These are phyloP conservation scores for Eutrema salsugineum DNA, from an alignment of 441 rosid genomes.

Conservation along the genomic window DNA sequence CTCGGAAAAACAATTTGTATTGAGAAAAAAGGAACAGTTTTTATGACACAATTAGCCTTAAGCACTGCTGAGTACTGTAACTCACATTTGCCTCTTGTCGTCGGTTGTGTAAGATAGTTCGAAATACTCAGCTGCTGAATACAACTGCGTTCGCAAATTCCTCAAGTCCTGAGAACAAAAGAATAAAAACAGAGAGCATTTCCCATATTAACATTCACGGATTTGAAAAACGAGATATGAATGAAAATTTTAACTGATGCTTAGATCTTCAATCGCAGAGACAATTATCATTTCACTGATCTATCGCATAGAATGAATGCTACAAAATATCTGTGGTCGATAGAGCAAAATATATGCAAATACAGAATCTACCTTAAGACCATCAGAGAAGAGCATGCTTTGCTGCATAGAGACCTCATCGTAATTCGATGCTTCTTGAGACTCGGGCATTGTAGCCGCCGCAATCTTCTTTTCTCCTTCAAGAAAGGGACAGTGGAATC, in stretches of 20 bases:
- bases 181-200: background rate
- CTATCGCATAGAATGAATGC: background rate
- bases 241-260: too few species aligned
- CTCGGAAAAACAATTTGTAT: background rate
- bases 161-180: constrained; percentile 65
- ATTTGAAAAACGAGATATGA: too few species aligned
- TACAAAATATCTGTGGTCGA: background rate
- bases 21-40: background rate
- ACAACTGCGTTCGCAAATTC: constrained; percentile 75
- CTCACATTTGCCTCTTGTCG: constrained; percentile 87
- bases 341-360: background rate
- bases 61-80: constrained; percentile 2
- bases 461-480: constrained; percentile 39
- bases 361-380: constrained; percentile 64
- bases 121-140: constrained; percentile 96
- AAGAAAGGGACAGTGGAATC: background rate
- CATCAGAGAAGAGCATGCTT: constrained; percentile 86
- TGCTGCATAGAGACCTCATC: constrained; percentile 88
- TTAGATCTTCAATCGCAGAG: background rate
- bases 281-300: background rate
- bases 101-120: constrained; percentile 82
- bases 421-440: constrained; percentile 63
- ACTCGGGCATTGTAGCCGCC: constrained; percentile 37
- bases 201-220: background rate
- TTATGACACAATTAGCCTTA: background rate